Base-by-base conservation (phyloP, 2,329 filamentous ascomycete species). In the Cercospora sesami region DNA sequence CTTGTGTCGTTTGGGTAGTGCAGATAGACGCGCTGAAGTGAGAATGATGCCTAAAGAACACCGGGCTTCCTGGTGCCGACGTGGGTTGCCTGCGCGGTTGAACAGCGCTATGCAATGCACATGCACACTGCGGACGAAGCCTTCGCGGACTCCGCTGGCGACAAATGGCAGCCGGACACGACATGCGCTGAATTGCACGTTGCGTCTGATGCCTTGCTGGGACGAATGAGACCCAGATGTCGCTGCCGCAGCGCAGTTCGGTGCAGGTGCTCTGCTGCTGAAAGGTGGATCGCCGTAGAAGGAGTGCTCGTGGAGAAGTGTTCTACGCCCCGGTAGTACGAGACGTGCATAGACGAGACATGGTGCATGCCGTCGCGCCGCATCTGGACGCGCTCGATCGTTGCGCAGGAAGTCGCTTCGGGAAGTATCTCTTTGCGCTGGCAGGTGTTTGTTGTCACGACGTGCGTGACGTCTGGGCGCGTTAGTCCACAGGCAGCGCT, bases 21-120 rank as follows among this genome's bases (percentile, higher is more conserved):
- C 30, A 16, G n/a, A 23, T 33, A n/a, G 28, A 28, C 14, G 53
- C 28, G 53, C 42, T 45, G 48, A 61, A 30, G 63, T 63, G 58
- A 60, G 67, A 14, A 33, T 66, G 60, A 45, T 65, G 69, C 64
- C 62, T 65, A 36, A 64, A 63, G 18, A 64, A 28, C 42, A 42
- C 71, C 67, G 68, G 69, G 69, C 65, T 71, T 71, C 69, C 71
- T 64, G 60, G 70, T 60, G 36, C n/a, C 60, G 63, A 57, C 51
- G 63, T 59, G 66, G 58, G 60, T 62, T 36, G 62, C 16, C n/a
- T 30, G 64, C 45, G 21, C 45, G 59, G 14, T 69, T 68, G 60
- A 68, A 67, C 70, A 66, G 63, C 65, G 65, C 60, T 9, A 33
- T 55, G 36, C 26, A 55, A 64, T 42, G 62, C 48, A 64, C 30